Evolutionary conservation across 23 red algal species (phyloP), one percentile per base, ranked within the genome.

Genomic region (Agarophyton chilense): DNA sequence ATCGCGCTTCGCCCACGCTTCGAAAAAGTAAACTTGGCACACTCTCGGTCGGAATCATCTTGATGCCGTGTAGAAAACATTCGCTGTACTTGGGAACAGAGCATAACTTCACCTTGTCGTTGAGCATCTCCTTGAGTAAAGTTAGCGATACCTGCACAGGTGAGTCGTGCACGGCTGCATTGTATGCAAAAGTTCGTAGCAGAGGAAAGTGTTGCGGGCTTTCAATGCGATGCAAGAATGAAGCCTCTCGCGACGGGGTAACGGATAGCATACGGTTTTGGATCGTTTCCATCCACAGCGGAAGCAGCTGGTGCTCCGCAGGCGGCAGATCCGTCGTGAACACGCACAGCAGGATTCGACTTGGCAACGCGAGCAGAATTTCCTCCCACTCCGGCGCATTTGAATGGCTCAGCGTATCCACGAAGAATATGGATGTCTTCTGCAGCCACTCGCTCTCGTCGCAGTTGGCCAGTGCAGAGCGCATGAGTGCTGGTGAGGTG

Each of bases 61-160:
- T 79, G 72, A 90, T 67, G 16, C 86, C 86, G 39, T 77, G 86
- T 45, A 90, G 22, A 34, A 90, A 79, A 28, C 55, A 77, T 36
- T 90, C 54, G 40, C 63, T 71, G 67, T 78, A 90, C 35, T 90
- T 53, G 52, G 86, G 86, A 16, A 79, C 55, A 74, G 47, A 74
- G 33, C 53, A 78, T 31, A 44, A 33, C 33, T 52, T 24, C 10
- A 34, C 43, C 1, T 17, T 34, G 49, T 72, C 68, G 26, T 87
- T 21, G 14, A 90, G 49, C 86, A 78, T 79, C 72, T 90, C 72
- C 47, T 71, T 90, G 42, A 90, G 58, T 28, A 90, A 51, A 33
- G 73, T 65, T 31, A 90, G 25, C 2, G 86, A 90, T 29, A 90
- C 86, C 40, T 90, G 86, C 38, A 90, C 86, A 25, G 86, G 86